A percentile compares a stretch with the other conserved stretches of the same genome.
phyloP scores from a whole-genome alignment of 2,329 filamentous ascomycete genomes.

The Penicillium frequentans region DNA sequence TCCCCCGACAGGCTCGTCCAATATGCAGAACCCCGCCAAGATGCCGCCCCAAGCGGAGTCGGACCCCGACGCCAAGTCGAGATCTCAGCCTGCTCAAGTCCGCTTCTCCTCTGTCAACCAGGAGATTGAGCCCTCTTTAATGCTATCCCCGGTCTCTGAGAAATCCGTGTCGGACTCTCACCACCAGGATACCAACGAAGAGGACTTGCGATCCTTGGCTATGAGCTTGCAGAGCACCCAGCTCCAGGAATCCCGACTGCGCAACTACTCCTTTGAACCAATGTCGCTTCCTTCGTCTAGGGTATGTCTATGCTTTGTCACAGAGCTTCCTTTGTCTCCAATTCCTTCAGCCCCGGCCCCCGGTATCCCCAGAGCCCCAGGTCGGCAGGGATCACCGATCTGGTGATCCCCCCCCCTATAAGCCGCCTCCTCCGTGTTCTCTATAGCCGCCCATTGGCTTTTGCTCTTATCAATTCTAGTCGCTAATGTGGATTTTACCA shows the following conservation, averaged over 20 bases:
- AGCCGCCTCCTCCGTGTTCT: not conserved
- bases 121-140: constrained; percentile 61
- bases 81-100: constrained; percentile 48
- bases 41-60: constrained; percentile 25
- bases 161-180: constrained; percentile 12
- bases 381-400: not conserved
- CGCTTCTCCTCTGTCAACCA: constrained; percentile 71
- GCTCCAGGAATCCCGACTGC: constrained; percentile 79
- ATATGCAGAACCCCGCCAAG: constrained; percentile 22
- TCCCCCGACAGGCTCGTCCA: constrained; percentile 15
- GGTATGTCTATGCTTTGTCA: constrained; percentile 32
- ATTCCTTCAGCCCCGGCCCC: not conserved
- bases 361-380: not conserved
- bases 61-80: constrained; percentile 30
- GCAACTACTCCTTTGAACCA: constrained; percentile 85
- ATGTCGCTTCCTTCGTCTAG: constrained; percentile 71
- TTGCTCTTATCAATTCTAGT: not conserved
- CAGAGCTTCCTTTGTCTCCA: not conserved
- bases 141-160: constrained; percentile 20
- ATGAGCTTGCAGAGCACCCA: constrained; percentile 70
- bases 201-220: constrained; percentile 71
- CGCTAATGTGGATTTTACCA: constrained; percentile 5
- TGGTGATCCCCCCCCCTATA: not conserved
- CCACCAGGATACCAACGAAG: constrained; percentile 42
- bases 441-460: not conserved